Evolutionary conservation across 2,329 filamentous ascomycete species (phyloP).

Genomic region (Hymenoscyphus salicellus): DNA sequence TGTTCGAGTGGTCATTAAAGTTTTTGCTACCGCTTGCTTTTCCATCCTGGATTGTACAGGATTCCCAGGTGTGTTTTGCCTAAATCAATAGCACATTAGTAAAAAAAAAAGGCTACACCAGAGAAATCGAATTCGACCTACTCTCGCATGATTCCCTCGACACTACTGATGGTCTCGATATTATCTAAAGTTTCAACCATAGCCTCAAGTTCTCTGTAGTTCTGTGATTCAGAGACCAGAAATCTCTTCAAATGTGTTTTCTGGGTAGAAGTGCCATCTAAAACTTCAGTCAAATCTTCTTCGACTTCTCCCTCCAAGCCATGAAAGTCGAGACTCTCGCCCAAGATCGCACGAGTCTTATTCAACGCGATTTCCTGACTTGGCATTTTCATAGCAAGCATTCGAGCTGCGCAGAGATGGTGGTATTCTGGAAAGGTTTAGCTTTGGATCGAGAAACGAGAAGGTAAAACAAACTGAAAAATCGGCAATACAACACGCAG

Average conservation of each 20-base stretch:
- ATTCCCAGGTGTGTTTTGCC: neutral
- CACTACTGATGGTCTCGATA: constrained; percentile 58
- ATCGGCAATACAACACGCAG: constrained; percentile 73
- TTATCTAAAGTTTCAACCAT: constrained; percentile 64
- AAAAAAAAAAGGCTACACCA: neutral
- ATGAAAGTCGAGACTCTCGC: constrained; percentile 39
- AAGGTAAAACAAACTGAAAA: constrained; percentile 65
- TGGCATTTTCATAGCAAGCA: constrained; percentile 49
- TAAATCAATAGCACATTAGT: constrained; percentile 3
- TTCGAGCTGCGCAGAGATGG: constrained; percentile 52
- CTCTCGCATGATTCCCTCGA: constrained; percentile 25
- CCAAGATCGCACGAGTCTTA: constrained; percentile 40
- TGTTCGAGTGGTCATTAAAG: constrained; percentile 53
- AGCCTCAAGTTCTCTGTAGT: constrained; percentile 66
- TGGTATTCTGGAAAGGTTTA: constrained; percentile 38
- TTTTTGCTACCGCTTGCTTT: constrained; percentile 48
- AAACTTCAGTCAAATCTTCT: constrained; percentile 32
- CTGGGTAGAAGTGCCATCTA: constrained; percentile 39
- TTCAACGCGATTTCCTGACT: constrained; percentile 41
- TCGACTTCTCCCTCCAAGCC: constrained; percentile 30
- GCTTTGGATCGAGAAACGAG: constrained; percentile 1
- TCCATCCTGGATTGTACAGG: constrained; percentile 29
- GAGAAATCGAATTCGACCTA: constrained; percentile 15
- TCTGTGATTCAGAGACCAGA: constrained; percentile 54
- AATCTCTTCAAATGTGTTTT: constrained; percentile 32